These are phyloP conservation scores for Alternaria atra DNA, from an alignment of 2,329 filamentous ascomycete species.

Conservation along the genomic window DNA sequence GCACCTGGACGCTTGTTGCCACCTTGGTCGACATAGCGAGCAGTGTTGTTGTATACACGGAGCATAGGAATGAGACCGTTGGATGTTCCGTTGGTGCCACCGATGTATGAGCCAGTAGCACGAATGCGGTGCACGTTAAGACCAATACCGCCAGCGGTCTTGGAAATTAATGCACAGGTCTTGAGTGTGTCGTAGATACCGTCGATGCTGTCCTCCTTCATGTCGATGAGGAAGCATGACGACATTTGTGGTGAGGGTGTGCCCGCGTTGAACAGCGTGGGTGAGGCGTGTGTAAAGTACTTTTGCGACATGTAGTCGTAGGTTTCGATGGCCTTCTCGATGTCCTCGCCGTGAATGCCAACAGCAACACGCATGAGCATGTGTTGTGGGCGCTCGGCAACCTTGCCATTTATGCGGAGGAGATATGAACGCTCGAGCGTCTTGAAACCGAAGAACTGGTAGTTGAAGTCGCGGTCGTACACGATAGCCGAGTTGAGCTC, in stretches of 20 bases:
- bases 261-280: slow-evolving; percentile 97
- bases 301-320: slow-evolving; percentile 99
- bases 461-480: slow-evolving; percentile 99
- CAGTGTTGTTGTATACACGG: slow-evolving; percentile 98
- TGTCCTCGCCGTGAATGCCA: slow-evolving; percentile 93
- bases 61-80: slow-evolving; percentile 99
- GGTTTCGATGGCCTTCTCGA: slow-evolving; percentile 94
- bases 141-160: slow-evolving; percentile 98
- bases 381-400: slow-evolving; percentile 96
- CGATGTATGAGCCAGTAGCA: slow-evolving; percentile 97
- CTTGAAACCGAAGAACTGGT: slow-evolving; percentile 99
- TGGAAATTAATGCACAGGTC: slow-evolving; percentile 99
- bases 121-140: slow-evolving; percentile 96
- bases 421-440: slow-evolving; percentile 97
- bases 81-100: slow-evolving; percentile 96
- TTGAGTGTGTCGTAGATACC: slow-evolving; percentile 99
- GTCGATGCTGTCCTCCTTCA: slow-evolving; percentile 99
- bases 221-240: slow-evolving; percentile 98
- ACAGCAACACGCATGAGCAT: slow-evolving; percentile 99
- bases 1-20: slow-evolving; percentile 99
- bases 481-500: slow-evolving; percentile 99
- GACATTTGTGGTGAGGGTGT: slow-evolving; percentile 94
- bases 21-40: slow-evolving; percentile 97
- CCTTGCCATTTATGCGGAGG: slow-evolving; percentile 92
- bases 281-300: slow-evolving; percentile 97